Evolutionary conservation across 2,329 filamentous ascomycete species (phyloP), one percentile per base, ranked within the genome.

Genomic region (Epichloe aotearoae): DNA sequence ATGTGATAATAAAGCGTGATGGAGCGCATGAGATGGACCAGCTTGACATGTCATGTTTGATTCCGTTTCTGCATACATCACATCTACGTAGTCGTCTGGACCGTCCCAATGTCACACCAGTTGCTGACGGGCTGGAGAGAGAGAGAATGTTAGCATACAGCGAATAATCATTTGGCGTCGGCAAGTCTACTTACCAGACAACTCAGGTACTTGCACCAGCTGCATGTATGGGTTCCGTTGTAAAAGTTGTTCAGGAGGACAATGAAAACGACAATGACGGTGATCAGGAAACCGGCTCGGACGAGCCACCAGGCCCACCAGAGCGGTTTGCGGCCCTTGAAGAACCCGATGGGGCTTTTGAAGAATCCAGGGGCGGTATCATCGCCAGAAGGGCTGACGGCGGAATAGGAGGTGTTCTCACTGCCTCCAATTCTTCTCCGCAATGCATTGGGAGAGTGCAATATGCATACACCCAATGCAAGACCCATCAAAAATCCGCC

Each of bases 281-380:
- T 77, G 7, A 95, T 77, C 48, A 98, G 71, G 23, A 85, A 83
- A 0, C 77, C 88, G 1, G 79, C 86, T 17, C 93, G 80, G 30
- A 97, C 76, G 20, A 95, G 68, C 91, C 91, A 97, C 93, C 93
- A 98, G 5, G 73, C 85, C 93, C 93, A 98, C 93, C 93, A 98
- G 7, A 95, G 74, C 20, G 86, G 85, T 65, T 95, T 95, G 17
- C 93, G 79, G 19, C 88, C 88, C 65, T 90, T 91, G 72, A 97
- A 97, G 69, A 96, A 96, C 5, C 80, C 82, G 4, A 82, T 64
- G 0, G 84, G 80, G 52, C 77, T 80, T 59, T 81, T 79, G 51
- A 79, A 63, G 57, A 85, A 81, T 0, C 71, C 65, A 26, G 74
- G 72, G 17, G 74, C 71, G 20, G 73, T 73, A 43, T 73, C 71